Conservation (phyloP, 2,329 filamentous ascomycete genomes). For the Malbranchea zuffiana region DNA sequence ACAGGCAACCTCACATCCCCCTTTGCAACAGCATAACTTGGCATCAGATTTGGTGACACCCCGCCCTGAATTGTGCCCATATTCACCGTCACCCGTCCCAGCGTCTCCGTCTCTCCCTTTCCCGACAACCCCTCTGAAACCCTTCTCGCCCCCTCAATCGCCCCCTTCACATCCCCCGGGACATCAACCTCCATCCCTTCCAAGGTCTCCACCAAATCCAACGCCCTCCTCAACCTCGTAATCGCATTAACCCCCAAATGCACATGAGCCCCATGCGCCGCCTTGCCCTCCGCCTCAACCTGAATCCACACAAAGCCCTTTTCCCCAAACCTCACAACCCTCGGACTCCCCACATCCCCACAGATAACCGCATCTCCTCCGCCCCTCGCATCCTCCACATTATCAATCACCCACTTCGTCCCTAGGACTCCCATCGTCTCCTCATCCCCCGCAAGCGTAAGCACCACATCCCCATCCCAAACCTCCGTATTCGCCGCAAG, state of each 20-base stretch:
- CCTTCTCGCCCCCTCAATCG: conserved; percentile 4
- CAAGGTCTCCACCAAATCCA: conserved; percentile 11
- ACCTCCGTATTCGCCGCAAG: conserved; percentile 9
- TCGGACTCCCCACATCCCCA: conserved; percentile 9
- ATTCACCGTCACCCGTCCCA: conserved; percentile 11
- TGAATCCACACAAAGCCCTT: conserved; percentile 13
- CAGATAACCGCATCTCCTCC: conserved; percentile 14
- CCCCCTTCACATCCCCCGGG: conserved; percentile 7
- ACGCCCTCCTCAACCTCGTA: conserved; percentile 8
- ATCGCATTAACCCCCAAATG: conserved; percentile 11
- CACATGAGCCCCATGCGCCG: conserved; percentile 13
- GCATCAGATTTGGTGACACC: conserved; percentile 11
- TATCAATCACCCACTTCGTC: conserved; percentile 11
- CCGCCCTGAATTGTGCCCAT: conserved; percentile 11
- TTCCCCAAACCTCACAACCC: conserved; percentile 12
- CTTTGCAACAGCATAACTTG: conserved; percentile 8
- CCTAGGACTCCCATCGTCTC: conserved; percentile 10
- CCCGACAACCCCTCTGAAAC: conserved; percentile 11
- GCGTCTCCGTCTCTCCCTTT: conserved; percentile 7
- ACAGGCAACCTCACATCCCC: conserved; percentile 12
- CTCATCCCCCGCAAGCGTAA: conserved; percentile 12
- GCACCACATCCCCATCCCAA: conserved; percentile 12
- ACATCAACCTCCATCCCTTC: conserved; percentile 5
- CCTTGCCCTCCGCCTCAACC: conserved; percentile 8
- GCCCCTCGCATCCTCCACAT: conserved; percentile 7